Evolutionary conservation across 2,329 filamentous ascomycete species (phyloP).

Genomic region (Gaeumannomyces sp.): DNA sequence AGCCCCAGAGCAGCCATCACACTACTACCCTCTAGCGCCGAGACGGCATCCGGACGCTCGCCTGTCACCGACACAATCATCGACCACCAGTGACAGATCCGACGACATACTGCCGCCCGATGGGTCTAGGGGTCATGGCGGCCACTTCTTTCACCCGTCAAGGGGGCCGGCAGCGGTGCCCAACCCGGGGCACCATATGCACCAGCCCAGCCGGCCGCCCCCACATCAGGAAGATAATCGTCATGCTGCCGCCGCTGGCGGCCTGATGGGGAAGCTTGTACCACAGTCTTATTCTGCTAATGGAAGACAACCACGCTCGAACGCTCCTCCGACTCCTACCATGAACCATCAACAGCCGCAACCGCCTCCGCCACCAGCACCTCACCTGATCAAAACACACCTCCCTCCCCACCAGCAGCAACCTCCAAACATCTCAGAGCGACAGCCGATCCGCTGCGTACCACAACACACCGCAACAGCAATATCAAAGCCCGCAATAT

Average conservation of each 20-base stretch:
- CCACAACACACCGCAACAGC: background rate
- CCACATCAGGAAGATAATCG: constrained; percentile 1
- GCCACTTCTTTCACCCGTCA: background rate
- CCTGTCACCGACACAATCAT: constrained; percentile 22
- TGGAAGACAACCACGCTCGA: constrained; percentile 2
- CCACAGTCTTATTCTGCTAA: constrained; percentile 9
- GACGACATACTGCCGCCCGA: constrained; percentile 15
- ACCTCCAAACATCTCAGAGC: background rate
- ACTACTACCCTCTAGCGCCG: constrained; percentile 7
- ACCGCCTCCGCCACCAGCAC: too few species aligned
- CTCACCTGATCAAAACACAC: background rate
- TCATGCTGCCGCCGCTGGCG: background rate
- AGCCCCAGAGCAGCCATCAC: constrained; percentile 14
- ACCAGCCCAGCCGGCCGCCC: constrained; percentile 1
- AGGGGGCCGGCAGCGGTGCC: background rate
- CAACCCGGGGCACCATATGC: background rate
- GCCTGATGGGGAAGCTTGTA: constrained; percentile 8
- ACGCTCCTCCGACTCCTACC: background rate
- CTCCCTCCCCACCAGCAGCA: background rate
- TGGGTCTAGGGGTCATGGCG: background rate
- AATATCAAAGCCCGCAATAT: background rate
- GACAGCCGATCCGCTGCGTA: background rate
- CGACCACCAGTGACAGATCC: constrained; percentile 22
- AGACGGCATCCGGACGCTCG: constrained; percentile 20
- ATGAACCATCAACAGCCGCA: background rate